Evolutionary conservation across 495 filamentous ascomycete species (phyloP).

Genomic region (Xylaria venustula): DNA sequence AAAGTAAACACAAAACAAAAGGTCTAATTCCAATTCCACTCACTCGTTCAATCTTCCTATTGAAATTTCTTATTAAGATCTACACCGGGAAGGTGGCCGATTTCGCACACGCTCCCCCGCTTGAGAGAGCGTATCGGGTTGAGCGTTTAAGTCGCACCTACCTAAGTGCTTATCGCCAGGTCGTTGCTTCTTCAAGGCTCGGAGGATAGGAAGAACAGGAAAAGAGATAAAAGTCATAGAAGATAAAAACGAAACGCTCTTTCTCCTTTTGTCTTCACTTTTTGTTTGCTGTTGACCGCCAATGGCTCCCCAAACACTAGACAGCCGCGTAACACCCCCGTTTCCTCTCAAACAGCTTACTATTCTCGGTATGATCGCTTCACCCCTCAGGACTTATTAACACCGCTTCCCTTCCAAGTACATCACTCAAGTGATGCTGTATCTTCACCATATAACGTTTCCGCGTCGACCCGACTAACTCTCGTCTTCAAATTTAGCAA

Average conservation of each 20-base stretch:
- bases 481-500: conserved; percentile 46
- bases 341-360: conserved; percentile 33
- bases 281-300: neutral
- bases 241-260: neutral
- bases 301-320: conserved; percentile 9
- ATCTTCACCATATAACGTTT: neutral
- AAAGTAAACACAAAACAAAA: no score
- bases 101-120: conserved; percentile 12
- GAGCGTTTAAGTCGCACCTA: neutral
- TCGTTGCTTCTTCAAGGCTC: neutral
- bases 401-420: neutral
- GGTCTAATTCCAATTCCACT: no score
- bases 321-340: conserved; percentile 8
- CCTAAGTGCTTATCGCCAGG: neutral
- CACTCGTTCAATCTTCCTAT: no score
- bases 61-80: neutral
- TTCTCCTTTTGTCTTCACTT: neutral
- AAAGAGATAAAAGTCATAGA: no score
- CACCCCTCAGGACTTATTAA: neutral
- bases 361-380: conserved; percentile 29
- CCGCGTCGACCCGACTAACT: neutral
- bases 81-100: neutral
- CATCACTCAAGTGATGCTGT: neutral
- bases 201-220: neutral
- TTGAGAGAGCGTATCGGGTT: neutral